Base-by-base conservation (phyloP, 2,329 filamentous ascomycete species). In the Claviceps citrina region DNA sequence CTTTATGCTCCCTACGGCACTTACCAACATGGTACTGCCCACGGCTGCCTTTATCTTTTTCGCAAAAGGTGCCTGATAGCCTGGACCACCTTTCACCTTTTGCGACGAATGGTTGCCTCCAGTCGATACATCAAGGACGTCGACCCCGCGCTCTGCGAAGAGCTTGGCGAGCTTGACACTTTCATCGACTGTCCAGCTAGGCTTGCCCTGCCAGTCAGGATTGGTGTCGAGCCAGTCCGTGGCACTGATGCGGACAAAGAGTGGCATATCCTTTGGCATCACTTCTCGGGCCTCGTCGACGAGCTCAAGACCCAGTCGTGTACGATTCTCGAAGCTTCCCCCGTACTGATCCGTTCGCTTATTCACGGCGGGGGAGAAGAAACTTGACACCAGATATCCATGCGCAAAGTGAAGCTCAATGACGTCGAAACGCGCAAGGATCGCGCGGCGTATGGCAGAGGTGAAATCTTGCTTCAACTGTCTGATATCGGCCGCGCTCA, bases 101-200 rank as follows among this genome's bases (percentile, higher is more conserved):
- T 82, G 77, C 33, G 60, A 56, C 27, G 65, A 58, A 54, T 76
- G 71, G 54, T 83, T 81, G 30, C 83, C 87, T 26, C 78, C 84
- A 1, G 77, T 78, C 49, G 78, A 85, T 42, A 93, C 75, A 56
- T 95, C 87, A 24, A 94, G 68, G 13, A 93, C 64, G 55, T 95
- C 87, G 32, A 94, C 71, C 24, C 87, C 87, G 10, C 70, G 65
- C 0, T 70, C 72, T 0, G 83, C 81, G 1, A 95, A 70, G 8
- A 80, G 63, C 54, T 73, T 70, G 12, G 84, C 81, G 3, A 91
- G 71, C 40, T 61, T 64, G 45, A 81, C 72, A 43, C 59, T 81
- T 1, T 33, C 22, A 13, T 32, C 30, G 8, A 27, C 4, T n/a
- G 30, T 33, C 37, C 37, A 39, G 9, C 16, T 33, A 4, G 30